Evolutionary conservation across 2,329 filamentous ascomycete species (phyloP).

Genomic region (Pezicula rhizophila): DNA sequence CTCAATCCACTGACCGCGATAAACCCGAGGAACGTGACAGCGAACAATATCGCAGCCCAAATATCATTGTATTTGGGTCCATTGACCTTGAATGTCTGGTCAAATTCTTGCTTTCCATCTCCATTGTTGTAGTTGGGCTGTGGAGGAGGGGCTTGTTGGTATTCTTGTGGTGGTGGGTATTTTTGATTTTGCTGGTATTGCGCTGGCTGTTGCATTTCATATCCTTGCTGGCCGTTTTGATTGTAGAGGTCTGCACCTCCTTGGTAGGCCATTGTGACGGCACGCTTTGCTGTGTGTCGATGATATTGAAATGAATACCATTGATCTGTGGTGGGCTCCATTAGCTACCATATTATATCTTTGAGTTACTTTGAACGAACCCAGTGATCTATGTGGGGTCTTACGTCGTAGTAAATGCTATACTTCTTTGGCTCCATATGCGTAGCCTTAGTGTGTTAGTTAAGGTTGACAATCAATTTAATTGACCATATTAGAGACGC

Average conservation of each 20-base stretch:
- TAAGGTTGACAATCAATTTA: too few species aligned
- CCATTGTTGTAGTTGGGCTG: not conserved
- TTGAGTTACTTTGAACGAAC: too few species aligned
- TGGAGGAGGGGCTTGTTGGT: slow-evolving; percentile 8
- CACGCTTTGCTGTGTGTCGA: too few species aligned
- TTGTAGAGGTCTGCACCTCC: slow-evolving; percentile 21
- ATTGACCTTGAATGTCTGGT: slow-evolving; percentile 76
- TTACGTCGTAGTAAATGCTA: too few species aligned
- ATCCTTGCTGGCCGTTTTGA: slow-evolving; percentile 12
- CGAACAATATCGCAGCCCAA: slow-evolving; percentile 79
- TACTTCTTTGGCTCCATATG: too few species aligned
- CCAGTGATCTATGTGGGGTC: too few species aligned
- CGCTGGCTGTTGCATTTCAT: slow-evolving; percentile 6
- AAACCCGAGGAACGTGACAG: slow-evolving; percentile 67
- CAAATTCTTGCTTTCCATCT: slow-evolving; percentile 43
- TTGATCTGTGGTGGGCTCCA: too few species aligned
- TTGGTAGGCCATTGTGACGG: slow-evolving; percentile 16
- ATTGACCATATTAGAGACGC: too few species aligned
- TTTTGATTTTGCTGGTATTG: slow-evolving; percentile 1
- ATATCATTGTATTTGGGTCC: slow-evolving; percentile 85
- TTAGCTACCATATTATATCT: too few species aligned
- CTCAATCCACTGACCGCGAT: slow-evolving; percentile 69
- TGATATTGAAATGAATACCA: too few species aligned
- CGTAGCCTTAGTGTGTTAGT: too few species aligned
- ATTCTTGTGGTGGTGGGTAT: slow-evolving; percentile 8